A percentile compares a stretch with the other conserved stretches of the same genome.
phyloP scores from a whole-genome alignment of 2,329 filamentous ascomycete genomes.

The Sporothrix pseudoabietina region DNA sequence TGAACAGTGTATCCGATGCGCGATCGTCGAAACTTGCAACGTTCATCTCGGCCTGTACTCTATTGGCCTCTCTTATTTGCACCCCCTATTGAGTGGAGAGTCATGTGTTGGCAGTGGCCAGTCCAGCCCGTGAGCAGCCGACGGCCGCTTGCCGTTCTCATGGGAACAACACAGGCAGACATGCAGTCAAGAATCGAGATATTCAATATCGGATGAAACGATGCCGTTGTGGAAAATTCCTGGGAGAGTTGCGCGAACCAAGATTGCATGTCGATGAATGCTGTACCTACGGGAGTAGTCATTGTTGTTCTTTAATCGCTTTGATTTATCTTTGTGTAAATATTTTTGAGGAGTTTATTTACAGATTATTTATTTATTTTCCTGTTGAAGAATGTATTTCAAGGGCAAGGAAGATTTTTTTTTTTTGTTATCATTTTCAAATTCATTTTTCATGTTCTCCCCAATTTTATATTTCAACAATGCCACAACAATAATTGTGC shows the following conservation, averaged over 20 bases:
- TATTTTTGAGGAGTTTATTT: neutral
- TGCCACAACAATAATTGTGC: neutral
- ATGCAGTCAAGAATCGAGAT: conserved; percentile 1
- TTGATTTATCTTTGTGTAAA: neutral
- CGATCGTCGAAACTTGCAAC: conserved; percentile 25
- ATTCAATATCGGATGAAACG: conserved; percentile 21
- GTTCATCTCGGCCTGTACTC: neutral
- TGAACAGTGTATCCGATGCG: conserved; percentile 33
- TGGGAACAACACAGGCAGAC: neutral
- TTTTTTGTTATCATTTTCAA: neutral
- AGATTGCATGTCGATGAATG: neutral
- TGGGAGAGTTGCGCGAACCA: conserved; percentile 12
- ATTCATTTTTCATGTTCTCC: neutral
- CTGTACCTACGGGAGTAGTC: neutral
- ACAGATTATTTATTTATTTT: neutral
- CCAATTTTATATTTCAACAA: neutral
- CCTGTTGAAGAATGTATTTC: no score
- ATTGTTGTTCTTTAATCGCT: no score
- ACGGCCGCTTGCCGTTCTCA: neutral
- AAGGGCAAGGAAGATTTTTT: neutral
- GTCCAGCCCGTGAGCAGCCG: neutral
- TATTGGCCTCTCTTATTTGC: neutral
- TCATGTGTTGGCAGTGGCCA: neutral
- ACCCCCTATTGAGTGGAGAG: conserved; percentile 6
- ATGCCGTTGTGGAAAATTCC: conserved; percentile 14